Evolutionary conservation across 192 early-diverging fungal genomes (phyloP), one percentile per base, ranked within the genome.

Genomic region (Rhizophagus clarus): DNA sequence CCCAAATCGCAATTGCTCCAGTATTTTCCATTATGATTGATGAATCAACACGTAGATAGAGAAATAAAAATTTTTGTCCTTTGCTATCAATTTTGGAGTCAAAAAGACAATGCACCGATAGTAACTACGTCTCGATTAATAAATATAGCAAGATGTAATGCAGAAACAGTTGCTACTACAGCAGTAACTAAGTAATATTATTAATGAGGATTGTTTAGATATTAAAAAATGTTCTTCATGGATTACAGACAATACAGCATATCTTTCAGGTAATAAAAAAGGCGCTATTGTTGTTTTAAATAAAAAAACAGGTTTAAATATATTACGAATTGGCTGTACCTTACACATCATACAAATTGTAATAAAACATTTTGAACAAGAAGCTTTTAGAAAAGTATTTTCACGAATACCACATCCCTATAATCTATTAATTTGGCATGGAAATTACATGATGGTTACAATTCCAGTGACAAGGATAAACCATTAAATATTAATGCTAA

Each of bases 291-390:
- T 56, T 45, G 9, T 47, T 47, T 72, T 62, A 12, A 76, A 76
- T 76, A 26, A 14, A 24, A 26, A 22, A 20, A 15, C 61, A n/a
- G 15, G 15, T 37, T 15, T 26, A 26, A 32, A 62, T 62, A 26
- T 60, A 76, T 11, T 63, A n/a, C 2, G 37, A 42, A 26, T 76
- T 76, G 3, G 24, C 42, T 76, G 61, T 32, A 34, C 60, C 12
- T 24, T 76, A 34, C 74, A 76, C 45, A 42, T 47, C 22, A 45
- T 63, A 34, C 61, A 76, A 34, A 76, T 76, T 76, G 37, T 64
- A 17, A 26, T 76, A 20, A 63, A 15, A 24, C 61, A 76, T 26
- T 76, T 76, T 64, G 17, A 76, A 42, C 22, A 72, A 28, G n/a
- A 45, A 7, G 0, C 47, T 15, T 56, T 72, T 72, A 24, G 42